Base-by-base conservation (phyloP, 73 alveolate genomes). In the Blepharisma stoltei region DNA sequence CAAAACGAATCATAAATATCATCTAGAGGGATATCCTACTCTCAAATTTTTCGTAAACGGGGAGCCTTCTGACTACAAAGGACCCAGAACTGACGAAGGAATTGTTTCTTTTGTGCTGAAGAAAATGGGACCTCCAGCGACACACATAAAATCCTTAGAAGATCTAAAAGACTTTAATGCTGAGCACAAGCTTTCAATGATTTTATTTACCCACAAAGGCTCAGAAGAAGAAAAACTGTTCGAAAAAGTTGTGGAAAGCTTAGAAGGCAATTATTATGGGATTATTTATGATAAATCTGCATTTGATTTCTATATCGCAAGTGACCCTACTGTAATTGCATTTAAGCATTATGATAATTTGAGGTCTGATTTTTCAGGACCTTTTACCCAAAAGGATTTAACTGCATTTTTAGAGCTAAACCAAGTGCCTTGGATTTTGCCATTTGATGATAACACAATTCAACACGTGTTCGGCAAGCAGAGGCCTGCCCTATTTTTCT, bases 1-100 rank as follows among this genome's bases (percentile, higher is more conserved):
- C 38, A 88, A 85, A 73, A 86, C 93, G 46, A 97, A 95, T 41
- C 88, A 83, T 43, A 89, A 87, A 83, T 94, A 83, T 85, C 89
- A 79, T 48, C 76, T 95, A 52, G 84, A 89, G 76, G 98, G 98
- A 44, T 95, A 81, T 95, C 99, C 99, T 54, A 95, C 99, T 76
- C 88, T 93, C 54, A 81, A 84, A 81, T 94, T 93, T 94, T 92
- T 94, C 87, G 83, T 83, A 27, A 82, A 86, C 47, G 43, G 43
- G 21, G 38, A 69, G 5, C 54, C 92, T 44, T 25, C 77, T 46
- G 94, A 86, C 76, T 96, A 86, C 90, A 89, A 82, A 25, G 99
- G 98, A 54, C 98, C 99, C 68, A 94, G 98, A 93, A 82, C 96
- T 14, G 90, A 81, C 9, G 88, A 84, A 54, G 95, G 83, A 38